A percentile compares a stretch with the other conserved stretches of the same genome.
These are phyloP conservation scores for Fagus sylvatica DNA, from an alignment of 306 rosid species.

Conservation along the genomic window DNA sequence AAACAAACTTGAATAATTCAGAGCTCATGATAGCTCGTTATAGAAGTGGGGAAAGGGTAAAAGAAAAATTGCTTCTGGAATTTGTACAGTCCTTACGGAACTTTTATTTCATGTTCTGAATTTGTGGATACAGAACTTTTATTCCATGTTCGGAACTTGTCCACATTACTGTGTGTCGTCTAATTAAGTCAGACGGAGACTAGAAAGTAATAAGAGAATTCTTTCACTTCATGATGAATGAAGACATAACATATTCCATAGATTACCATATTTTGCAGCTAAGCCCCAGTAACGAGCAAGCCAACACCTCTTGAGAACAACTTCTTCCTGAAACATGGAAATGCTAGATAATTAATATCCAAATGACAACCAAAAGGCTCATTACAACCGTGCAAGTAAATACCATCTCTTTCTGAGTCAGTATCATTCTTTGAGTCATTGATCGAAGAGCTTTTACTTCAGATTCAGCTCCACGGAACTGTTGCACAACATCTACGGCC, in stretches of 20 bases:
- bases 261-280: constrained; percentile 81
- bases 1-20: not conserved
- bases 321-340: constrained; percentile 81
- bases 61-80: not conserved
- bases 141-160: not conserved
- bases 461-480: constrained; percentile 72
- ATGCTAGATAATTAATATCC: constrained; percentile 21
- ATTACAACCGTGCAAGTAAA: constrained; percentile 22
- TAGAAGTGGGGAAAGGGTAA: not conserved
- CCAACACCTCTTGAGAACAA: constrained; percentile 99
- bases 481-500: constrained; percentile 48
- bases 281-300: constrained; percentile 99
- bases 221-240: constrained; percentile 9
- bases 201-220: constrained; percentile 8
- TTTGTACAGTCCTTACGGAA: not conserved
- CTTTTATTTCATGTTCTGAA: not conserved
- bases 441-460: constrained; percentile 85
- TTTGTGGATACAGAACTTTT: not conserved
- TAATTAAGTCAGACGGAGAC: not conserved
- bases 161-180: not conserved
- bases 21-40: not conserved
- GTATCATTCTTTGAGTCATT: constrained; percentile 95
- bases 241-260: constrained; percentile 4
- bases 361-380: constrained; percentile 20
- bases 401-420: constrained; percentile 97